Evolutionary conservation across 31 red algal species (phyloP), one percentile per base, ranked within the genome.

Genomic region (Endocladia muricata): DNA sequence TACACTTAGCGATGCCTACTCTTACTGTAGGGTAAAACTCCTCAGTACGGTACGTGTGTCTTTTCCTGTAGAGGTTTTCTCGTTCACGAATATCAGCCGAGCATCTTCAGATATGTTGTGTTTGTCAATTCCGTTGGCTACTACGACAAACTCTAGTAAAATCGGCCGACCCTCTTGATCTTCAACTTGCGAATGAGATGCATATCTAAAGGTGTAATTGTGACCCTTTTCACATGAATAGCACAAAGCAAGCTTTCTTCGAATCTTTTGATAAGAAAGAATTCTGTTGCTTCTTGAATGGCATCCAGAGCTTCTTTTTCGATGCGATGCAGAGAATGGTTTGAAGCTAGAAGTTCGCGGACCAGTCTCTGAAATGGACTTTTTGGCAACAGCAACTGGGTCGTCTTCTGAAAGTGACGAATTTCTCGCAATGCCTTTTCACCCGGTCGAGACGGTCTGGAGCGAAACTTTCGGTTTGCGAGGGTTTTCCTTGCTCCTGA

Each of bases 341-440:
- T 11, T 26, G 59, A 11, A 26, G 26, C 23, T 63, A 25, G 59
- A 63, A 39, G 23, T 9, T 51, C 47, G 19, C 47, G 78, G 19
- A 99, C 96, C 37, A 99, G 44, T 13, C 96, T 76, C 9, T 88
- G 89, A 82, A 99, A 99, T 32, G 96, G 96, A 8, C 93, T 58
- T 33, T 86, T 74, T 30, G 89, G 85, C 32, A 99, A 79, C 42
- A 99, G 75, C 88, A 99, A 54, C 11, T 89, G 79, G 57, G 89
- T 95, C 30, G 81, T 64, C 17, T 86, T 65, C 52, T 99, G 96
- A 62, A 74, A 90, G 67, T 99, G 92, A 17, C 96, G 88, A 48
- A 99, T 99, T 71, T 99, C 96, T 88, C 89, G 89, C 29, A 99
- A 80, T 0, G 96, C 96, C 6, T 89, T 52, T 17, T 88, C 77